Conservation (phyloP, 257 asterid genomes). For the Prunella vulgaris region DNA sequence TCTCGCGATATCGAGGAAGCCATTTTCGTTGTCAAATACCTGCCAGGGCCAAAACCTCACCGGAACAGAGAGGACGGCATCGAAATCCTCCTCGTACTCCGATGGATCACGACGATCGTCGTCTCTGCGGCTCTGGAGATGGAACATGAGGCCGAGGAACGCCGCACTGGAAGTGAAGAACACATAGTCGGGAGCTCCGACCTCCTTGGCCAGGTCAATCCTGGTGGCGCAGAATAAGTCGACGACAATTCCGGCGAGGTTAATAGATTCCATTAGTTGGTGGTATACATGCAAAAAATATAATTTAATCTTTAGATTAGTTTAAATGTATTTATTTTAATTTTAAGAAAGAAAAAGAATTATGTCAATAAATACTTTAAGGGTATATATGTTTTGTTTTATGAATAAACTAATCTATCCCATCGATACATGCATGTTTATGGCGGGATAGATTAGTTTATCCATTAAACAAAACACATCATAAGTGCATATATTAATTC, state of each 20-base stretch:
- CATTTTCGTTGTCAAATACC: neutral
- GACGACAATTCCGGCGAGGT: constrained; percentile 33
- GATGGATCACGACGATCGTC: neutral
- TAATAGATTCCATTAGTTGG: neutral
- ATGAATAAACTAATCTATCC: no score
- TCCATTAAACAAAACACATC: no score
- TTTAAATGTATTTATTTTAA: no score
- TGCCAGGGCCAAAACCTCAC: constrained; percentile 19
- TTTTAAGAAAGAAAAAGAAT: no score
- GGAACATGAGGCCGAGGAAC: constrained; percentile 28
- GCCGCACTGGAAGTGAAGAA: constrained; percentile 44
- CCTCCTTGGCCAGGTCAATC: constrained; percentile 51
- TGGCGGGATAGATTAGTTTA: no score
- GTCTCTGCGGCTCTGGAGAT: constrained; percentile 26
- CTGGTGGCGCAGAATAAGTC: constrained; percentile 24
- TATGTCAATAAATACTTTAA: no score
- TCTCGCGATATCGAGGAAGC: neutral
- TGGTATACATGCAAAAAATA: no score
- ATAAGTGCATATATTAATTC: no score
- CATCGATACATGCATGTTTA: no score
- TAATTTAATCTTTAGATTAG: no score
- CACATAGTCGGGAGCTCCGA: constrained; percentile 36
- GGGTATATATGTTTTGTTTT: no score
- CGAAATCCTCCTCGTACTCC: neutral
- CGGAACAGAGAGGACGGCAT: constrained; percentile 6